Evolutionary conservation across 2,329 filamentous ascomycete species (phyloP), one percentile per base, ranked within the genome.

Genomic region (Diaporthe longicolla): DNA sequence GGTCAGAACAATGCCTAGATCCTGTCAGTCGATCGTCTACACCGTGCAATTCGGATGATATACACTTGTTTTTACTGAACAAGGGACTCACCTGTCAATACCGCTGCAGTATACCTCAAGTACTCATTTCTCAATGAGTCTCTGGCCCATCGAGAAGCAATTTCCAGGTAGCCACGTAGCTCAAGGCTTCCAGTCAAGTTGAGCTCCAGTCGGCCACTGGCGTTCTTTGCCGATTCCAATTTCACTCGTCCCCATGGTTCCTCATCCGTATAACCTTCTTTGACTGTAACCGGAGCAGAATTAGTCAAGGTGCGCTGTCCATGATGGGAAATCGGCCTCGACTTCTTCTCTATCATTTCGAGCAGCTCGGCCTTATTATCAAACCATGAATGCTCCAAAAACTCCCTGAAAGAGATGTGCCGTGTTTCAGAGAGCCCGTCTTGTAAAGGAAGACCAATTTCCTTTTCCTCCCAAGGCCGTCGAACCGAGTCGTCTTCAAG

Each of bases 281-380:
- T 5, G 7, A 0, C 10, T 0, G 19, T 17, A 2, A 10, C 11
- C 10, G 52, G 32, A 5, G 5, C 50, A 6, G 37, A 2, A 1
- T 10, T 10, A 11, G 13, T 45, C 21, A 24, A 70, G 3, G 0
- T 58, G 7, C 24, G 7, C 8, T 24, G 0, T 35, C 45, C 15
- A 13, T 3, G 4, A 3, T 11, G 24, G 10, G 3, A 0, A 17
- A 5, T 10, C 11, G 6, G 11, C 45, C 7, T 13, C 26, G 43
- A 48, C 3, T 50, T 29, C 19, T 29, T 5, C 7, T 70, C 54
- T 26, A 70, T 8, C 21, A 70, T 15, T 19, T 48, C 7, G 13
- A 58, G 15, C 17, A 59, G 45, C 19, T 10, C 11, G 4, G 8
- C 26, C 19, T 70, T 59, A 13, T 50, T 48, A 17, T 70, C 21